phyloP scores from a whole-genome alignment of 1,284 basidiomycete species.

The Xerocomus alliaceus region DNA sequence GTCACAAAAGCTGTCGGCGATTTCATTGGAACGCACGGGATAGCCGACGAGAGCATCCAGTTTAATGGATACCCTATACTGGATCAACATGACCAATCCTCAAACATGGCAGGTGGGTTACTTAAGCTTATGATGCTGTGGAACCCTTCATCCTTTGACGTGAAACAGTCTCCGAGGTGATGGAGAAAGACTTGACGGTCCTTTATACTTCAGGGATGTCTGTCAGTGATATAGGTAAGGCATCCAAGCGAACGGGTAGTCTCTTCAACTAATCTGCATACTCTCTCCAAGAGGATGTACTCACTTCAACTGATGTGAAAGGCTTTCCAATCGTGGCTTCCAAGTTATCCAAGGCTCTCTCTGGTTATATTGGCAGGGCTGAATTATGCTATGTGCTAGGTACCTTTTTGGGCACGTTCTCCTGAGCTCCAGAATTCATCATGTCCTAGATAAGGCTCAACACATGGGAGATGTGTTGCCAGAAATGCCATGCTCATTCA shows the following conservation, averaged over 20 bases:
- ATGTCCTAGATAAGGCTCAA: conserved; percentile 68
- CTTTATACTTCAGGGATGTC: conserved; percentile 79
- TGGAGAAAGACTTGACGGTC: conserved; percentile 81
- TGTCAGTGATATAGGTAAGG: conserved; percentile 79
- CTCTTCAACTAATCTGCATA: neutral
- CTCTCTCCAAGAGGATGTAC: conserved; percentile 59
- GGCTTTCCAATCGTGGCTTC: conserved; percentile 89
- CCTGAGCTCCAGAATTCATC: neutral
- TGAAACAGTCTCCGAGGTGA: conserved; percentile 80
- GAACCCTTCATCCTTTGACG: conserved; percentile 14
- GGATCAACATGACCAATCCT: conserved; percentile 91
- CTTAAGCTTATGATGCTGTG: conserved; percentile 1
- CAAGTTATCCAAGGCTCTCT: conserved; percentile 60
- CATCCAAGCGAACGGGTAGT: neutral
- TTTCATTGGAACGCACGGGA: conserved; percentile 89
- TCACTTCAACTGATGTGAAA: conserved; percentile 78
- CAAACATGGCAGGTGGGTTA: conserved; percentile 79
- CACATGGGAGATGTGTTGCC: conserved; percentile 65
- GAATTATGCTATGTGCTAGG: conserved; percentile 89
- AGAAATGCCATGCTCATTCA: conserved; percentile 78
- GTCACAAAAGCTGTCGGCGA: conserved; percentile 99
- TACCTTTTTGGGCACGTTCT: conserved; percentile 35
- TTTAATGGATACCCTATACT: conserved; percentile 98
- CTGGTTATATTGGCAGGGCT: conserved; percentile 89
- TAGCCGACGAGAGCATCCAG: conserved; percentile 96